phyloP scores from a whole-genome alignment of 2,329 filamentous ascomycete genomes.

The Fonsecaea nubica region DNA sequence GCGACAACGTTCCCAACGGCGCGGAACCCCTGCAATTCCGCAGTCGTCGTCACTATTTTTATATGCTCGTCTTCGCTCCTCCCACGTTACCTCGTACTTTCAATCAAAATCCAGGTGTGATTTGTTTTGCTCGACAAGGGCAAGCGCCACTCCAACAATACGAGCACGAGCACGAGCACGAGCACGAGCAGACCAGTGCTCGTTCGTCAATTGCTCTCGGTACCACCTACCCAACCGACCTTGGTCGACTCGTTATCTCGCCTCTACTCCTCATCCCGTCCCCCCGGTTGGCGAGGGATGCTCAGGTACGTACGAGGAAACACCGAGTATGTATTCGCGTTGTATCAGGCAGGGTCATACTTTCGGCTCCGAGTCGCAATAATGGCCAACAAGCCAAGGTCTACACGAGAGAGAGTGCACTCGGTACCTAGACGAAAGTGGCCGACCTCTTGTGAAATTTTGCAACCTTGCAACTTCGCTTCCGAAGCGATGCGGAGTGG shows the following conservation, averaged over 20 bases:
- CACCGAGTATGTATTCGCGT: no score
- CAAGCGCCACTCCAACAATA: neutral
- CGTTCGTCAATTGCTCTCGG: neutral
- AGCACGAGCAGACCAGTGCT: no score
- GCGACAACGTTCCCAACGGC: neutral
- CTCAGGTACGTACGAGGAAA: neutral
- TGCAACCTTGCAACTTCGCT: conserved; percentile 6
- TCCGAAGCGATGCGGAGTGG: neutral
- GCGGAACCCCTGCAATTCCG: neutral
- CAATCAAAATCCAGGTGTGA: neutral
- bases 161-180: neutral
- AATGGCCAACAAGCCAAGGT: neutral
- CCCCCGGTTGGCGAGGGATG: neutral
- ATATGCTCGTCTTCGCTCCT: neutral
- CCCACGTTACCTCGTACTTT: neutral
- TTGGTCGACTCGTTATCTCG: neutral
- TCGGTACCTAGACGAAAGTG: neutral
- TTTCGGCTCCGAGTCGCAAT: neutral
- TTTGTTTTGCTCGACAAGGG: neutral
- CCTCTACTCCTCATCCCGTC: neutral
- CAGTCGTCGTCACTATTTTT: neutral
- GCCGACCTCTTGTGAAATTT: neutral
- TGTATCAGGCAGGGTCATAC: no score
- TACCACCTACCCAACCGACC: neutral
- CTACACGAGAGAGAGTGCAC: neutral